Evolutionary conservation across 2,329 filamentous ascomycete genomes (phyloP).

Genomic region (Ophiostoma tasmaniense): DNA sequence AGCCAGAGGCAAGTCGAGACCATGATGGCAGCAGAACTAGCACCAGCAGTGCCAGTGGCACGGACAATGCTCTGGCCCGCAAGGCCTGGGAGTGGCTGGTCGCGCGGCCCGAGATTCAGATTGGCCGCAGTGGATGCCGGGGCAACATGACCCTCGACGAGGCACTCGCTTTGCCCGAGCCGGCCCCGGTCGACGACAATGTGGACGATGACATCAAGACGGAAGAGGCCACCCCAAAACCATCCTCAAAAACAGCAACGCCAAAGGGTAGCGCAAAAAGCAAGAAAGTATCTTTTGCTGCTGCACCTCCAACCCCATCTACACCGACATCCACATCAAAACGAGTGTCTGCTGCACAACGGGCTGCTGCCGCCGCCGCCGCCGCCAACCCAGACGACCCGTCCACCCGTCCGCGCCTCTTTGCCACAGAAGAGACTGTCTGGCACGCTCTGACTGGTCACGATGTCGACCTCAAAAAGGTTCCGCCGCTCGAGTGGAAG

Average conservation of each 20-base stretch:
- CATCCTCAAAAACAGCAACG: neutral
- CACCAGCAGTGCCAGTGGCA: neutral
- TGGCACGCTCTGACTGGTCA: conserved; percentile 55
- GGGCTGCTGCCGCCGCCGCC: neutral
- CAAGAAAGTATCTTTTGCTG: neutral
- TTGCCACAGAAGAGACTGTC: conserved; percentile 46
- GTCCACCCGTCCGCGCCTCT: conserved; percentile 30
- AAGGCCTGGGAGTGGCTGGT: conserved; percentile 37
- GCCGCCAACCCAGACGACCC: conserved; percentile 14
- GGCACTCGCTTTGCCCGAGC: conserved; percentile 29
- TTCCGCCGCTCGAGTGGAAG: conserved; percentile 52
- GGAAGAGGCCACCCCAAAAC: neutral
- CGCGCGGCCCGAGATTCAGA: conserved; percentile 33
- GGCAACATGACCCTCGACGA: conserved; percentile 34
- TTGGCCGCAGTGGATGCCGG: conserved; percentile 30
- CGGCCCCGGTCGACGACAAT: neutral
- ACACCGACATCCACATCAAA: neutral
- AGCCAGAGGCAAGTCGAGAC: neutral
- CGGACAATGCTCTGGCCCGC: conserved; percentile 27
- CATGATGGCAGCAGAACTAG: neutral
- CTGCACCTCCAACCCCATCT: neutral
- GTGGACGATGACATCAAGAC: neutral
- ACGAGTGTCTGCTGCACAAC: neutral
- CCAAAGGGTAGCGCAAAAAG: neutral
- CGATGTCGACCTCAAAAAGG: conserved; percentile 47